Percentiles rank a stretch among this genome's conserved stretches.
These are phyloP conservation scores for Trypanosoma lewisi DNA, from an alignment of 208 protist genomes.

Conservation along the genomic window DNA sequence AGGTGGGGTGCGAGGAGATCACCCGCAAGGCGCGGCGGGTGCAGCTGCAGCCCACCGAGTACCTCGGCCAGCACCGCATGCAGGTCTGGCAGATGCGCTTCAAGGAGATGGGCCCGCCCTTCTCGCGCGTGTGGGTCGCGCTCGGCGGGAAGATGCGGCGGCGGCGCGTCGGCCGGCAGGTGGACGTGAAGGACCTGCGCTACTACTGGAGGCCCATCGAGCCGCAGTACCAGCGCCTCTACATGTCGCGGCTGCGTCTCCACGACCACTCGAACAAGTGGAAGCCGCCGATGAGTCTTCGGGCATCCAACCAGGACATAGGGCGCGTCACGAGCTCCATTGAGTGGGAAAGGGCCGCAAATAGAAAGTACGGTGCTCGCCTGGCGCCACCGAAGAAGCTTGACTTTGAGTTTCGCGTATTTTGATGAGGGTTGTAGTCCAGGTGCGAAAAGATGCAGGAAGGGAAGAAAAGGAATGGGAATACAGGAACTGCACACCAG, in stretches of 20 bases:
- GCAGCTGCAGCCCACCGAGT: constrained; percentile 65
- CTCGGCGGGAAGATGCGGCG: constrained; percentile 89
- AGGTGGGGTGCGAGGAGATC: constrained; percentile 84
- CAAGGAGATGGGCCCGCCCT: constrained; percentile 87
- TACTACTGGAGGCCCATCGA: constrained; percentile 91
- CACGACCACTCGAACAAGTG: constrained; percentile 65
- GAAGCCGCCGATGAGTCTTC: constrained; percentile 61
- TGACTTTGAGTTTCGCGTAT: constrained; percentile 88
- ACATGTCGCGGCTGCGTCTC: constrained; percentile 79
- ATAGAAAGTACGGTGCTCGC: constrained; percentile 71
- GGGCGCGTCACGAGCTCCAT: constrained; percentile 41
- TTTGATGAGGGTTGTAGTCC: constrained; percentile 32
- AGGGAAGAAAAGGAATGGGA: neutral
- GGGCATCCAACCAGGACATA: constrained; percentile 73
- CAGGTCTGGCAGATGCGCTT: constrained; percentile 87
- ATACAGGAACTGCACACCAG: neutral
- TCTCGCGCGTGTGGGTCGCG: constrained; percentile 85
- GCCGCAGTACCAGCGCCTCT: constrained; percentile 89
- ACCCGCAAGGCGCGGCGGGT: constrained; percentile 67
- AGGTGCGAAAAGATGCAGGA: neutral
- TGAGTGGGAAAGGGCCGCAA: constrained; percentile 77
- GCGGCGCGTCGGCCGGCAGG: constrained; percentile 83
- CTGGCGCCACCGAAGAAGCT: constrained; percentile 69
- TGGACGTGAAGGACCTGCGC: constrained; percentile 86
- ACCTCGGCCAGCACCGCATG: constrained; percentile 74